Conservation (phyloP, 495 filamentous ascomycete genomes). For the Hypoxylon rickii region DNA sequence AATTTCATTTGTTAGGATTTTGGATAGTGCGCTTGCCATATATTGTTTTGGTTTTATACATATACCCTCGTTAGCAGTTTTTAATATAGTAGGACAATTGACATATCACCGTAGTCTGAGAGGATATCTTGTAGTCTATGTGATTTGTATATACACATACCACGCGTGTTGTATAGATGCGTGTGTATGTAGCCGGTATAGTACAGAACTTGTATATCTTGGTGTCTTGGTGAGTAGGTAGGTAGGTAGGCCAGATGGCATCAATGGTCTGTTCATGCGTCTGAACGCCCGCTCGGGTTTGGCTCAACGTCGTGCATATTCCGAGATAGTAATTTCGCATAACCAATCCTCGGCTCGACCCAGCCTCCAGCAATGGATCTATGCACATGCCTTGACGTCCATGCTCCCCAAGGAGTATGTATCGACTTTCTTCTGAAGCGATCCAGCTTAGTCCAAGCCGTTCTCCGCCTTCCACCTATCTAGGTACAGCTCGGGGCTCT, state of each 20-base stretch:
- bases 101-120: not conserved
- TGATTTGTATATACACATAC: too few species aligned
- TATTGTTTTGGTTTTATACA: slow-evolving; percentile 21
- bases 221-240: too few species aligned
- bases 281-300: too few species aligned
- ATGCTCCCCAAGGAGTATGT: not conserved
- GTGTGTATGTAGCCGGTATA: slow-evolving; percentile 1
- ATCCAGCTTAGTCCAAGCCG: slow-evolving; percentile 57
- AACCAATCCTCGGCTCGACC: not conserved
- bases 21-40: too few species aligned
- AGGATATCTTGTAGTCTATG: too few species aligned
- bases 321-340: not conserved
- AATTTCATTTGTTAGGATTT: slow-evolving; percentile 21
- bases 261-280: too few species aligned
- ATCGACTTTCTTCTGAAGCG: too few species aligned
- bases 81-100: slow-evolving; percentile 17
- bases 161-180: not conserved
- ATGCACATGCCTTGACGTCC: not conserved
- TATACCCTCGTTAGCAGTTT: slow-evolving; percentile 27
- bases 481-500: slow-evolving; percentile 64
- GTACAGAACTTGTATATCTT: slow-evolving; percentile 6
- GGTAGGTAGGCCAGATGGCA: too few species aligned
- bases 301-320: not conserved
- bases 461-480: slow-evolving; percentile 72
- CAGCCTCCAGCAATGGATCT: not conserved